Base-by-base conservation (phyloP, 2,329 filamentous ascomycete species). In the Penicillium sp. region DNA sequence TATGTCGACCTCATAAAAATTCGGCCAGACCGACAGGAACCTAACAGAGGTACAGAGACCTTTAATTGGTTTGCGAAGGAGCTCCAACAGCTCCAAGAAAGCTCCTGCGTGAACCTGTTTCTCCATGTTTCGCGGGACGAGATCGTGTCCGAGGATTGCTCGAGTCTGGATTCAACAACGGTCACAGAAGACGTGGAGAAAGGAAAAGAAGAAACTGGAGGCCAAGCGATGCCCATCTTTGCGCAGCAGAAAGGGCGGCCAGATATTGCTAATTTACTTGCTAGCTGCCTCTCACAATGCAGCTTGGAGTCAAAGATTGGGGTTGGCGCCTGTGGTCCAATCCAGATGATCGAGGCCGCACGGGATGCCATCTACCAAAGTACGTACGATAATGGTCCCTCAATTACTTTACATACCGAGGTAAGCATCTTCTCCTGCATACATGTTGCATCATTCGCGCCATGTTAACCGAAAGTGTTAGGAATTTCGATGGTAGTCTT, bases 11-110 rank as follows among this genome's bases (percentile, higher is more conserved):
- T 22, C 42, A 4, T 11, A 2, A 2, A 7, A 11, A 4, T 12
- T 8, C 8, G 3, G 2, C 14, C 31, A 5, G 2, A 47, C 12
- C 4, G 8, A 15, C 20, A 7, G 2, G 35, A n/a, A 37, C 15
- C 34, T 55, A 10, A 55, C 17, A 14, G 15, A 7, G 7, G 5
- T 8, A 12, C n/a, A 64, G 62, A 54, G 4, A 57, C 59, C 7
- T 25, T 64, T 4, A 38, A 57, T 4, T 64, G 62, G 62, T 64
- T 64, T 17, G 55, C 49, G 11, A 41, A 59, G 20, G 62, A 62
- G 28, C 39, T 64, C 5, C 35, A 55, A 28, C 37, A 62, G 22
- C 57, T 64, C 4, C 48, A 62, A 17, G 45, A 48, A 15, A 55
- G 41, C 11, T 14, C 31, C 4, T 45, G 17, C 0, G 56, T 62